phyloP scores from a whole-genome alignment of 1,284 basidiomycete species.

The Melampsora larici-populina region DNA sequence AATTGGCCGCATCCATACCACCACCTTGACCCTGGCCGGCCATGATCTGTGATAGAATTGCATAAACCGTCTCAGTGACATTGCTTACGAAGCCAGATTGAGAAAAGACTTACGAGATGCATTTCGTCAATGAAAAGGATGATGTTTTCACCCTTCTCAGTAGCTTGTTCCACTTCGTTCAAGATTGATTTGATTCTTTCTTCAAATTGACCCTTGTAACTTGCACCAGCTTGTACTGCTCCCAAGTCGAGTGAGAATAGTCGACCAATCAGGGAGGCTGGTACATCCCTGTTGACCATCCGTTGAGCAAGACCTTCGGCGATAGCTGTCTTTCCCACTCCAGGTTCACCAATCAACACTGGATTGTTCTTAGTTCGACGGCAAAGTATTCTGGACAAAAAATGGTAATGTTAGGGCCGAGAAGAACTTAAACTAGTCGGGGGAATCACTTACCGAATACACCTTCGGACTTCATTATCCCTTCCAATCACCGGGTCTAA shows the following conservation, averaged over 20 bases:
- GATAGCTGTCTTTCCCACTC: conserved; percentile 89
- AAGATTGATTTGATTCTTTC: conserved; percentile 81
- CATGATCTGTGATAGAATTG: conserved; percentile 75
- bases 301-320: conserved; percentile 94
- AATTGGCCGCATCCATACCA: conserved; percentile 63
- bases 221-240: conserved; percentile 87
- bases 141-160: conserved; percentile 75
- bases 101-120: conserved; percentile 44
- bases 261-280: conserved; percentile 73
- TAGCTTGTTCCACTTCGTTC: conserved; percentile 83
- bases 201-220: conserved; percentile 93
- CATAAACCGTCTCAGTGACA: too few relatives aligned
- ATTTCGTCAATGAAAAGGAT: conserved; percentile 93
- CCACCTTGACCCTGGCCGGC: conserved; percentile 62
- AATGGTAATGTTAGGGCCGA: not conserved
- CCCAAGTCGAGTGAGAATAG: conserved; percentile 77
- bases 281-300: conserved; percentile 90
- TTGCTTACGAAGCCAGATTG: not conserved
- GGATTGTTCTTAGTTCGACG: conserved; percentile 82
- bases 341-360: conserved; percentile 86
- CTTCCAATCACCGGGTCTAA: conserved; percentile 63
- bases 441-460: conserved; percentile 60
- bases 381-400: conserved; percentile 50
- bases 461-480: conserved; percentile 59
- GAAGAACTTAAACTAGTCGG: not conserved